Evolutionary conservation across 1,139 yeast genomes (phyloP).

Genomic region (Geotrichum cucujoidarum): DNA sequence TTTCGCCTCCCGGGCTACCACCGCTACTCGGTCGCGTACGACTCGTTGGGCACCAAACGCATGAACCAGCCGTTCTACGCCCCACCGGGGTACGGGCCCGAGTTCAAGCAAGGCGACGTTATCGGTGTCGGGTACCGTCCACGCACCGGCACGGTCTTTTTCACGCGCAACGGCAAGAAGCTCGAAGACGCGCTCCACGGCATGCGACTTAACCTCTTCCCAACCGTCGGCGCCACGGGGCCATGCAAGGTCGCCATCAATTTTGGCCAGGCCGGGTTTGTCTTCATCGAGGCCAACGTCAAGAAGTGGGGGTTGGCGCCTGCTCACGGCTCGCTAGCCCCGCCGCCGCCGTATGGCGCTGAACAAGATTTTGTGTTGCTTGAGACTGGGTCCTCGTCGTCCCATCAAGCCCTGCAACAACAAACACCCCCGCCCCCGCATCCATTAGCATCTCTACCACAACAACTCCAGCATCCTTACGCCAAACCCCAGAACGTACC

Average conservation of each 20-base stretch:
- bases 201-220: constrained; percentile 72
- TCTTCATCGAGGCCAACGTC: constrained; percentile 91
- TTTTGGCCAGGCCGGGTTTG: constrained; percentile 87
- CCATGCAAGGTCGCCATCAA: constrained; percentile 74
- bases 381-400: constrained; percentile 28
- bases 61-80: constrained; percentile 73
- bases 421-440: background rate
- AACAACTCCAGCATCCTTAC: background rate
- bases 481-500: background rate
- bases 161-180: constrained; percentile 86
- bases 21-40: constrained; percentile 79
- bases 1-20: constrained; percentile 85
- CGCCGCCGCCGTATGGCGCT: constrained; percentile 66
- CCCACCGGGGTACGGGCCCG: constrained; percentile 61
- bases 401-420: constrained; percentile 1
- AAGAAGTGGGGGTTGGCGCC: constrained; percentile 89
- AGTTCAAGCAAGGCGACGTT: constrained; percentile 76
- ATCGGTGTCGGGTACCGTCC: constrained; percentile 87
- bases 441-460: constrained; percentile 1
- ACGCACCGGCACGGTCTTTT: constrained; percentile 72
- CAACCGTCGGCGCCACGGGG: constrained; percentile 80
- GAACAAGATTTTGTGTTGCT: constrained; percentile 42
- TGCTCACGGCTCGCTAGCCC: constrained; percentile 62
- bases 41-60: constrained; percentile 75
- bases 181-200: constrained; percentile 78